phyloP scores from a whole-genome alignment of 164 flowering plant genomes.

The Magnolia officinalis region DNA sequence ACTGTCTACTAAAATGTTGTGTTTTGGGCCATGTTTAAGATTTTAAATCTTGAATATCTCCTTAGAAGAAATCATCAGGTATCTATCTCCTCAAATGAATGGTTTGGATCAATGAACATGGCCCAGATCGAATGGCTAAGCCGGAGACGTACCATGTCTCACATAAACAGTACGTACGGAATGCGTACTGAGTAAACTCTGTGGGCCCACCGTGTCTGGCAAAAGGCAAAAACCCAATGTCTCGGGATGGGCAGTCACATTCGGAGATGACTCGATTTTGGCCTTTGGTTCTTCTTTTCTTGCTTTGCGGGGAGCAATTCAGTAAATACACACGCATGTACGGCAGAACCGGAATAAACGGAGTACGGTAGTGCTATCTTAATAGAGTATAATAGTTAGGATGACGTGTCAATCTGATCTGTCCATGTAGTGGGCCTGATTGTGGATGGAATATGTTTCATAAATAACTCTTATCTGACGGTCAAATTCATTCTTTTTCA shows the following conservation, averaged over 20 bases:
- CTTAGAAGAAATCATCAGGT: no score
- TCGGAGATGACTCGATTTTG: not conserved
- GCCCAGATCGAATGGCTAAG: no score
- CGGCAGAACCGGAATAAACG: no score
- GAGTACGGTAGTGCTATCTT: not conserved
- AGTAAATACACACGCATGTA: not conserved
- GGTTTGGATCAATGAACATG: no score
- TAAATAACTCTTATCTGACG: not conserved
- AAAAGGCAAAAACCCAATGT: not conserved
- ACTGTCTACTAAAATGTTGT: no score
- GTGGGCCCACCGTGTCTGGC: not conserved
- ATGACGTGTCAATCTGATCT: not conserved
- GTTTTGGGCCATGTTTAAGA: no score
- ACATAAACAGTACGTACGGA: not conserved
- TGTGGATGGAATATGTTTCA: not conserved
- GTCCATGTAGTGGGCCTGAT: not conserved
- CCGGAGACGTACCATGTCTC: no score
- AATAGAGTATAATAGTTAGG: not conserved
- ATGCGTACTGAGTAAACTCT: not conserved
- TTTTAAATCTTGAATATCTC: no score
- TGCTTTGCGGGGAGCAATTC: slow-evolving; percentile 1
- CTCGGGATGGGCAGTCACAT: not conserved
- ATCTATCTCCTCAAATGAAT: no score
- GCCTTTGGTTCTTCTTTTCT: not conserved
- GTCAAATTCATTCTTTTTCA: not conserved